phyloP scores from a whole-genome alignment of 2,329 filamentous ascomycete species.

The Aspergillus pseudotamarii region DNA sequence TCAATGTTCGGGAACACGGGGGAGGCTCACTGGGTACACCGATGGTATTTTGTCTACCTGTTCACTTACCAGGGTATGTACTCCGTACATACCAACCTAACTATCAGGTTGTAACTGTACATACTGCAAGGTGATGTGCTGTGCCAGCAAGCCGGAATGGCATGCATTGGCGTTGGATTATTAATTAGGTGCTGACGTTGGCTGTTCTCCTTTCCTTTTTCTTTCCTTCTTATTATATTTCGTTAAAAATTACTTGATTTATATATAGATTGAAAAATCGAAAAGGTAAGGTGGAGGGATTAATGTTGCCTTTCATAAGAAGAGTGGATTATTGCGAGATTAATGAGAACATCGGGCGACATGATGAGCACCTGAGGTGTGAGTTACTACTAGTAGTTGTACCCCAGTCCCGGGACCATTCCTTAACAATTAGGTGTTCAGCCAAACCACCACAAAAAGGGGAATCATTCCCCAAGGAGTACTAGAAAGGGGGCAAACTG shows the following conservation, averaged over 20 bases:
- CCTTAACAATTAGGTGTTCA: not conserved
- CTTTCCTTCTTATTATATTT: not conserved
- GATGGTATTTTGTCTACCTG: not conserved
- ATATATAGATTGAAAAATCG: not conserved
- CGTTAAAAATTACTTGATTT: not conserved
- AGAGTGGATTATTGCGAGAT: not conserved
- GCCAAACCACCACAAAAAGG: not conserved
- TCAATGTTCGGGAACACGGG: not conserved
- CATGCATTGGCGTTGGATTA: not conserved
- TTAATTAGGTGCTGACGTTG: not conserved
- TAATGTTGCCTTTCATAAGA: not conserved
- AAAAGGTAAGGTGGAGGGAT: not conserved
- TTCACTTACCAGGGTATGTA: not conserved
- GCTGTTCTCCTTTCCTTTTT: no score
- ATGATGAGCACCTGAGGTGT: not conserved
- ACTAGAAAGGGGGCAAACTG: conserved; percentile 1
- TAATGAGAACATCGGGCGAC: not conserved
- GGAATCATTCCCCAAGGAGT: not conserved
- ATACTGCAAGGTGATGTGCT: not conserved
- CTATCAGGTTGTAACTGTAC: not conserved
- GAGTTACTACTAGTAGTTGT: not conserved
- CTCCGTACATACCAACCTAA: not conserved
- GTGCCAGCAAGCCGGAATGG: not conserved
- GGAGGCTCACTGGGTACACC: conserved; percentile 1
- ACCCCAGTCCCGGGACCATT: not conserved